Evolutionary conservation across 306 rosid genomes (phyloP).

Genomic region (Glycine tomentella): DNA sequence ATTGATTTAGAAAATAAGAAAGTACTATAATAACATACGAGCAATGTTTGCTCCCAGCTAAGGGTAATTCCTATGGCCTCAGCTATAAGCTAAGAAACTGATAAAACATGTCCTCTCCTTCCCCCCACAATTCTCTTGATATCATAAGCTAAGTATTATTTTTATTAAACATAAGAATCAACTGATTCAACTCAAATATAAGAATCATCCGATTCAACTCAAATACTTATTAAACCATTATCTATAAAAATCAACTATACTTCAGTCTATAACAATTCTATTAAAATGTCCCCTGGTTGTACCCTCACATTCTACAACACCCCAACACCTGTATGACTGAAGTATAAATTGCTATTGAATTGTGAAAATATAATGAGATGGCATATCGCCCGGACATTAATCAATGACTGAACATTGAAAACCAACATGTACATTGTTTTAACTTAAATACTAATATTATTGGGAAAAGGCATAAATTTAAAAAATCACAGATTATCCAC

Average conservation of each 20-base stretch:
- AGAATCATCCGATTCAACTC: slow-evolving; percentile 3
- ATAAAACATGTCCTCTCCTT: too few species aligned
- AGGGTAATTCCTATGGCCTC: too few species aligned
- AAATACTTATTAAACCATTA: background rate
- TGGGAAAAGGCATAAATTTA: background rate
- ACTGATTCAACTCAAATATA: background rate
- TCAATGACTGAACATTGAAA: slow-evolving; percentile 28
- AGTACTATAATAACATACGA: background rate
- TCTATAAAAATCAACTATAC: background rate
- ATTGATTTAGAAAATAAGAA: slow-evolving; percentile 8
- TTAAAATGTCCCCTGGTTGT: background rate
- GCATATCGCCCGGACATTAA: slow-evolving; percentile 23
- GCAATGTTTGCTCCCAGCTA: background rate
- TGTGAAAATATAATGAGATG: background rate
- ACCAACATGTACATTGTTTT: background rate
- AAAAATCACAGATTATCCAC: slow-evolving; percentile 46
- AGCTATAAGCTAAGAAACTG: too few species aligned
- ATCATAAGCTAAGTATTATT: background rate
- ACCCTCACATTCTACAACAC: background rate
- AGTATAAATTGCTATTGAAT: background rate
- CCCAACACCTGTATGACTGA: background rate
- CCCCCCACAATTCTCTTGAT: too few species aligned
- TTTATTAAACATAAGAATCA: slow-evolving; percentile 1
- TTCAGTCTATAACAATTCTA: too few species aligned
- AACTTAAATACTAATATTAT: slow-evolving; percentile 12